Conservation (phyloP, 495 filamentous ascomycete species). For the Aspergillus cavernicola region DNA sequence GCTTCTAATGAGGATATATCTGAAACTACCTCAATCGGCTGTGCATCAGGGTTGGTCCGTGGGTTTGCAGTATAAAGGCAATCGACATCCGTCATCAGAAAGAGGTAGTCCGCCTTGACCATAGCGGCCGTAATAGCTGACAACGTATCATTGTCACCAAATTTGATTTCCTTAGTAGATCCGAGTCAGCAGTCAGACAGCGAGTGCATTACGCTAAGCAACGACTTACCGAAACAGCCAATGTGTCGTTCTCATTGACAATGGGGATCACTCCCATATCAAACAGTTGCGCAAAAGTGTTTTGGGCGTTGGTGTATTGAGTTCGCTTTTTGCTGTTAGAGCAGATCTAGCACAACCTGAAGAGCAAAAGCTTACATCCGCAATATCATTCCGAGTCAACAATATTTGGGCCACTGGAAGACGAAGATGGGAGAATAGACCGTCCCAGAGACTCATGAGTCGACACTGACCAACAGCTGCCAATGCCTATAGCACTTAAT, state of each 20-base stretch:
- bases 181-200: not conserved
- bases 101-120: slow-evolving; percentile 95
- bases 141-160: slow-evolving; percentile 96
- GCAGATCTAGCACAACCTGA: not conserved
- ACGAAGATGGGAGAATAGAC: slow-evolving; percentile 77
- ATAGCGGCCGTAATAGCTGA: slow-evolving; percentile 96
- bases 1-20: slow-evolving; percentile 83
- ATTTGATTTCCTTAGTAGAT: slow-evolving; percentile 79
- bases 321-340: slow-evolving; percentile 57
- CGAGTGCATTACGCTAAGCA: not conserved
- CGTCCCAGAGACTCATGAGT: slow-evolving; percentile 94
- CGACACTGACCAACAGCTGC: slow-evolving; percentile 95
- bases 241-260: slow-evolving; percentile 97
- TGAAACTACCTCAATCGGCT: slow-evolving; percentile 87
- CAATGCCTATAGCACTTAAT: slow-evolving; percentile 60
- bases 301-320: slow-evolving; percentile 94
- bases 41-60: slow-evolving; percentile 73
- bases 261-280: slow-evolving; percentile 97
- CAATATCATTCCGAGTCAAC: slow-evolving; percentile 94
- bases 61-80: slow-evolving; percentile 97
- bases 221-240: slow-evolving; percentile 71
- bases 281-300: slow-evolving; percentile 83
- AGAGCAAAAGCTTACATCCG: slow-evolving; percentile 61
- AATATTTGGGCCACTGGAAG: slow-evolving; percentile 94
- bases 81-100: slow-evolving; percentile 98